Evolutionary conservation across 2,329 filamentous ascomycete species (phyloP), one percentile per base, ranked within the genome.

Genomic region (Berkeleyomyces rouxiae): DNA sequence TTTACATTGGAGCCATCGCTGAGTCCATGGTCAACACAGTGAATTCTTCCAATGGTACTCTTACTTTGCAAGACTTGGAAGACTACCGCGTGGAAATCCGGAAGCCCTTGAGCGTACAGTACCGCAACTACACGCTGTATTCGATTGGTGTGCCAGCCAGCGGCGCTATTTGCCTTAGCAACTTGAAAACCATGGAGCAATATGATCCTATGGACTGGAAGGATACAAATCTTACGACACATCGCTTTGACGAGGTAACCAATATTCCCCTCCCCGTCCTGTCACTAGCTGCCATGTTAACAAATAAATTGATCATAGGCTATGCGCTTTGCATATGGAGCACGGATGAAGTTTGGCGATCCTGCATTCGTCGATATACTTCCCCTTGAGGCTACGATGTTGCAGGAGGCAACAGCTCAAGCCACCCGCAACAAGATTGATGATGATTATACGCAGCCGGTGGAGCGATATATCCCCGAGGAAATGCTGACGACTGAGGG

Each of bases 291-390:
- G 2, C 42, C 13, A n/a, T 53, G 33, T 47, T 59, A 37, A 59
- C 43, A 51, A n/a, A 3, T 4, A n/a, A 1, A 13, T n/a, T n/a
- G 44, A 33, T 11, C 7, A 23, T 9, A 66, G 76, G 87, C 90
- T 10, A 89, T 96, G 75, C 82, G 90, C 31, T 97, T 95, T 71
- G 90, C 83, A 2, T 97, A 96, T 70, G 90, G 86, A 3, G 76
- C 86, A 68, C 84, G 90, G 63, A 79, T 83, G n/a, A 79, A 85
- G 37, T 80, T 97, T 0, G 92, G 90, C 3, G 93, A 97, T 71
- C 93, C 92, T 0, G 77, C 75, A 1, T 96, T 86, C 70, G 81
- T 95, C 3, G 81, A 82, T 39, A 75, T 92, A 59, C 74, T 77
- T 7, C 71, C 74, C 6, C 49, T 65, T 7, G 84, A 96, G 72